Evolutionary conservation across 23 red algal genomes (phyloP).

Genomic region (Gracilaria vermiculophylla): DNA sequence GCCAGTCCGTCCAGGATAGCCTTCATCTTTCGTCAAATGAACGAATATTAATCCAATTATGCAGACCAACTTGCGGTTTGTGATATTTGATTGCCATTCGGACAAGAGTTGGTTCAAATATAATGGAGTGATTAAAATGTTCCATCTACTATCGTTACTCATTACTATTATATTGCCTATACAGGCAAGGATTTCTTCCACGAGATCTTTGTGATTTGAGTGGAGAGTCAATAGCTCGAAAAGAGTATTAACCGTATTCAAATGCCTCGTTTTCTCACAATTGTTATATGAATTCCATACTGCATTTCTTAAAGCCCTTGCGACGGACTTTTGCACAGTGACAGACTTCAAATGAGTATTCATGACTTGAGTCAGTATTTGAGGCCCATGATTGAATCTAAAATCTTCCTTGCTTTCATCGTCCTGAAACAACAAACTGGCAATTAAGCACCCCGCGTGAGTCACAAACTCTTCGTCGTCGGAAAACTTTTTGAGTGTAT

Average conservation of each 20-base stretch:
- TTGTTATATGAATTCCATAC: background rate
- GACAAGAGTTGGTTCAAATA: background rate
- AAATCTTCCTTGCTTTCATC: background rate
- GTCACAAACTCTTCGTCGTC: background rate
- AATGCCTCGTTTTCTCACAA: conserved; percentile 1
- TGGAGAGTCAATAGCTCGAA: background rate
- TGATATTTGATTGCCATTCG: background rate
- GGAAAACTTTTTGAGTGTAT: background rate
- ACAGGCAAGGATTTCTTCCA: conserved; percentile 19
- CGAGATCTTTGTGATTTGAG: background rate
- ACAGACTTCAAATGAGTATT: background rate
- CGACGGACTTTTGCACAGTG: background rate
- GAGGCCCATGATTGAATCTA: background rate
- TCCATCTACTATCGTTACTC: background rate
- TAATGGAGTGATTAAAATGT: background rate
- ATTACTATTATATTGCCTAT: background rate
- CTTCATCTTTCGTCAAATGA: background rate
- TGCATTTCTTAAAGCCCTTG: background rate
- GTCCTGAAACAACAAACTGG: background rate
- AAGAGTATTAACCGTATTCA: background rate
- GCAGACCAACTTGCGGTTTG: background rate
- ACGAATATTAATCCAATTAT: background rate
- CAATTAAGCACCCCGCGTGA: background rate
- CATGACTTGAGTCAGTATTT: background rate
- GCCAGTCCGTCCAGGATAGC: background rate